These are phyloP conservation scores for Trebouxia sp. DNA, from an alignment of 139 green algal species.

Conservation along the genomic window DNA sequence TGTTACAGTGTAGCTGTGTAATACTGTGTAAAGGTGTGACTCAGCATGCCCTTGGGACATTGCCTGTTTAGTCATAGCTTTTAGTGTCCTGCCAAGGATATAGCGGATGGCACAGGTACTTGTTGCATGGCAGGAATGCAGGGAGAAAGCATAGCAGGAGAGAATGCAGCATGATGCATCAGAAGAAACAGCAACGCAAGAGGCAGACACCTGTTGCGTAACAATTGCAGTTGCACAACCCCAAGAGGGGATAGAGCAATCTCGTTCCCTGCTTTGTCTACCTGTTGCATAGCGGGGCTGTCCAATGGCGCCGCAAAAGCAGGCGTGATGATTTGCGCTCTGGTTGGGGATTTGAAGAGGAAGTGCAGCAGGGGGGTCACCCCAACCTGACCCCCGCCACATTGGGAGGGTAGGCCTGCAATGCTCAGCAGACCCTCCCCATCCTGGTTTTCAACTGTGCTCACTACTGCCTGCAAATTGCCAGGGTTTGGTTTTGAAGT, in stretches of 20 bases:
- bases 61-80: too few species aligned
- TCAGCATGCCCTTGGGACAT: too few species aligned
- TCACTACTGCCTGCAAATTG: conserved; percentile 26
- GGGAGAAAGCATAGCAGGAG: too few species aligned
- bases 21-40: too few species aligned
- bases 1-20: too few species aligned
- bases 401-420: not conserved
- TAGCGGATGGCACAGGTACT: too few species aligned
- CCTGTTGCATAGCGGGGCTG: not conserved
- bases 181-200: not conserved
- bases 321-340: conserved; percentile 25
- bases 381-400: conserved; percentile 47
- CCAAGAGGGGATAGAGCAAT: too few species aligned
- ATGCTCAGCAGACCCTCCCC: conserved; percentile 27
- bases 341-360: conserved; percentile 27
- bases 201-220: not conserved
- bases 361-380: conserved; percentile 62
- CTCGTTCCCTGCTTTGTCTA: not conserved
- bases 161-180: not conserved
- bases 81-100: too few species aligned
- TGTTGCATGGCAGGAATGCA: too few species aligned
- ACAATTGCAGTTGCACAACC: too few species aligned
- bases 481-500: not conserved
- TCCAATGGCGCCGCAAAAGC: conserved; percentile 20
- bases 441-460: conserved; percentile 2